phyloP scores from a whole-genome alignment of 345 rosid genomes.

The Mercurialis annua region DNA sequence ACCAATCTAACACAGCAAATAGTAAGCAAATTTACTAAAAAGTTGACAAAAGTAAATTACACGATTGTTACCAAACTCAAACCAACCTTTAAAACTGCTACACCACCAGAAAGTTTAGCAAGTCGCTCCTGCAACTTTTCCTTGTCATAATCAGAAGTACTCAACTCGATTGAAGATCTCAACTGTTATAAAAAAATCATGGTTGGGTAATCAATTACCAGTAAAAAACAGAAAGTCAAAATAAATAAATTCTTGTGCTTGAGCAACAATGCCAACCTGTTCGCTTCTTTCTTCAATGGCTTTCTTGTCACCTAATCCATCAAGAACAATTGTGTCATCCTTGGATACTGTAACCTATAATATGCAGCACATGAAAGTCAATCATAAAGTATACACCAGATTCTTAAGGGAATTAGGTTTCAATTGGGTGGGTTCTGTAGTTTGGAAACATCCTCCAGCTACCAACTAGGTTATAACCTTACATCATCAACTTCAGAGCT shows the following conservation, averaged over 20 bases:
- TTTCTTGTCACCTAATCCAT: conserved; percentile 40
- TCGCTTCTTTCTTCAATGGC: conserved; percentile 44
- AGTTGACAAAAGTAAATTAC: neutral
- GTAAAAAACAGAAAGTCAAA: neutral
- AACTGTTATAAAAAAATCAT: conserved; percentile 19
- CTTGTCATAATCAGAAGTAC: conserved; percentile 34
- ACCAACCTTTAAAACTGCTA: conserved; percentile 23
- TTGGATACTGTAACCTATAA: conserved; percentile 31
- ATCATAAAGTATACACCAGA: neutral
- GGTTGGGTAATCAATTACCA: neutral
- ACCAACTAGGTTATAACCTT: neutral
- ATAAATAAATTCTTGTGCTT: neutral
- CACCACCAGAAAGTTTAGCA: conserved; percentile 27
- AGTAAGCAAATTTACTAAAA: neutral
- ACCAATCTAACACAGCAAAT: conserved; percentile 18
- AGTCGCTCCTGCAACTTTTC: conserved; percentile 27
- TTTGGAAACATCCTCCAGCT: neutral
- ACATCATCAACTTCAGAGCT: neutral
- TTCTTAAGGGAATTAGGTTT: neutral
- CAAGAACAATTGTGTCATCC: conserved; percentile 39
- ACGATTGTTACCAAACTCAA: neutral
- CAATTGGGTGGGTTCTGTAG: neutral
- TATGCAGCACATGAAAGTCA: neutral
- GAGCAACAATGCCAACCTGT: conserved; percentile 24
- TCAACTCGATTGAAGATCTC: conserved; percentile 31